A percentile compares a stretch with the other conserved stretches of the same genome.
These are phyloP conservation scores for Lentinula boryana DNA, from an alignment of 768 basidiomycete species.

Conservation along the genomic window DNA sequence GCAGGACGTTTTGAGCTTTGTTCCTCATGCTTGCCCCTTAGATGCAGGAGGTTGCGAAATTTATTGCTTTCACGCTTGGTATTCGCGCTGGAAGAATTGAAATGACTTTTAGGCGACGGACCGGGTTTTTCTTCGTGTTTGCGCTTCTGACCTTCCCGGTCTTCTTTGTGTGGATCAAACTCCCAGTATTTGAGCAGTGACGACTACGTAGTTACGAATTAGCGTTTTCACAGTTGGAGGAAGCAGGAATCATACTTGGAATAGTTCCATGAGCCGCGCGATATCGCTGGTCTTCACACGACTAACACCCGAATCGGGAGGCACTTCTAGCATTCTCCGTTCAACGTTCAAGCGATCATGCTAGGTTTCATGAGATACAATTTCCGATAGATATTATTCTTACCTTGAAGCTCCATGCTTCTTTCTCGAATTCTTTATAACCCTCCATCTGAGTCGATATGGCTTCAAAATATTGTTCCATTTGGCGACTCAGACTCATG, in stretches of 20 bases:
- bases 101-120: constrained; percentile 33
- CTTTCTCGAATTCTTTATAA: constrained; percentile 67
- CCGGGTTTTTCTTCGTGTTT: constrained; percentile 24
- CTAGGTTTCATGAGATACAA: constrained; percentile 26
- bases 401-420: constrained; percentile 78
- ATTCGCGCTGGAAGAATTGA: constrained; percentile 19
- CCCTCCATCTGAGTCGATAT: constrained; percentile 55
- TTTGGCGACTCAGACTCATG: constrained; percentile 68
- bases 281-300: constrained; percentile 71
- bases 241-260: constrained; percentile 44
- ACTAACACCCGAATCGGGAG: constrained; percentile 35
- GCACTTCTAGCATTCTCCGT: constrained; percentile 45
- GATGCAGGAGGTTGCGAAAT: background rate
- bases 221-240: background rate
- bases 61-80: background rate
- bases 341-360: constrained; percentile 75
- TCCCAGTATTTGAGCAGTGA: constrained; percentile 70
- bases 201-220: constrained; percentile 31
- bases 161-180: constrained; percentile 42
- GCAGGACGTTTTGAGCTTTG: constrained; percentile 10
- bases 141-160: constrained; percentile 17
- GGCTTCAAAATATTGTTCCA: constrained; percentile 74
- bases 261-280: constrained; percentile 79
- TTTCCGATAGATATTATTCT: background rate
- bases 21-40: background rate